Base-by-base conservation (phyloP, 257 asterid species). In the Fraxinus anomala region DNA sequence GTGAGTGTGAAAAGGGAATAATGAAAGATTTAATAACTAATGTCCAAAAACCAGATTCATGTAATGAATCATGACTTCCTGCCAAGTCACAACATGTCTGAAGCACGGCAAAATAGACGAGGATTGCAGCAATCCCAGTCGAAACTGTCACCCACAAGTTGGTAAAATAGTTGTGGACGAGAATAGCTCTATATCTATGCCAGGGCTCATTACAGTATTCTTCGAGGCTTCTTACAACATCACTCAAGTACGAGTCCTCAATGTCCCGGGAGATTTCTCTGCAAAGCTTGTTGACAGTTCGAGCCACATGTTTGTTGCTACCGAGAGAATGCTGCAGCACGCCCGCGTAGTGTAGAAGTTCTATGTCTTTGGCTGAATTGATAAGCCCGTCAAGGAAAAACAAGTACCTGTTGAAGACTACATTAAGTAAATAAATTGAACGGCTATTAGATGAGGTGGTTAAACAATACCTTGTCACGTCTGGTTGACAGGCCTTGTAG, bases 201-300 rank as follows among this genome's bases (percentile, higher is more conserved):
- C 31, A 11, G 1, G n/a, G 54, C 65, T 72, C n/a, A 14, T 26
- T n/a, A 44, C 76, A 72, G n/a, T 33, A 47, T 5, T 72, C 36
- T 9, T 72, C 51, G 21, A 72, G 42, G 23, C 34, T 56, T n/a
- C 39, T 42, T 26, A 72, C 76, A 42, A 72, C 65, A 11, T 72
- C 63, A 47, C 59, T 23, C 63, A 72, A 42, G 76, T 72, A 72
- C 16, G 76, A 72, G 65, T 47, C 76, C 6, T 72, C 76, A 51
- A 26, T 26, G 37, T 72, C 65, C n/a, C 65, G 65, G 23, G 65
- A 72, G 13, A 72, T 66, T 13, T 72, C 76, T 47, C 59, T 44
- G 40, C 76, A 72, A 24, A 72, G 76, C 76, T 72, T 44, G 76
- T 72, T 72, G 16, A 72, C 76, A 4, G 39, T 72, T 42, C 76